Conservation (phyloP, 495 filamentous ascomycete genomes). For the Aspergillus coremiiformis region DNA sequence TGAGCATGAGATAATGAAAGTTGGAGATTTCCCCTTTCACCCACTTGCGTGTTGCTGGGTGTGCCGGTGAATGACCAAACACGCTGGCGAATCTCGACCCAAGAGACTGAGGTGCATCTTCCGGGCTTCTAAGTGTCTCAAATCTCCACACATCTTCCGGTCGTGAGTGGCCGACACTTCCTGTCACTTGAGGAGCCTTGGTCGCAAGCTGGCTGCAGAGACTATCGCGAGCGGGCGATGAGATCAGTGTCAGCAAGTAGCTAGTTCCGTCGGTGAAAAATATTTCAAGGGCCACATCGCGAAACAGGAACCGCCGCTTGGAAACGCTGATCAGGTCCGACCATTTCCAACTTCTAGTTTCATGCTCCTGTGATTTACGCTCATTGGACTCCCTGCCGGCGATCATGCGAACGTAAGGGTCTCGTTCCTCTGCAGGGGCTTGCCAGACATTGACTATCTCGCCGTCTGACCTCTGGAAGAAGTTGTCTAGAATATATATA, state of each 20-base stretch:
- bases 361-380: slow-evolving; percentile 57
- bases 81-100: slow-evolving; percentile 93
- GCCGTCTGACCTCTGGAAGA: slow-evolving; percentile 88
- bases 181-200: slow-evolving; percentile 70
- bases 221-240: slow-evolving; percentile 63
- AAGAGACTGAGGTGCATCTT: slow-evolving; percentile 74
- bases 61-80: slow-evolving; percentile 65
- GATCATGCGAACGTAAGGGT: slow-evolving; percentile 91
- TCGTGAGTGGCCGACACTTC: slow-evolving; percentile 42
- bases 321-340: slow-evolving; percentile 93
- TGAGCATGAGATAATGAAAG: slow-evolving; percentile 96
- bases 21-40: slow-evolving; percentile 92
- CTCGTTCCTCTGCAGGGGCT: slow-evolving; percentile 83
- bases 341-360: slow-evolving; percentile 88
- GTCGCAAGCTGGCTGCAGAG: slow-evolving; percentile 63
- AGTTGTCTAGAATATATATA: slow-evolving; percentile 89
- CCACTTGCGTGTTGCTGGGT: slow-evolving; percentile 86
- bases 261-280: slow-evolving; percentile 97
- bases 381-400: slow-evolving; percentile 66
- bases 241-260: slow-evolving; percentile 80
- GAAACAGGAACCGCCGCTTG: slow-evolving; percentile 88
- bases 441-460: slow-evolving; percentile 96
- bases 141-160: slow-evolving; percentile 77
- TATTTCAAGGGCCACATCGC: slow-evolving; percentile 88
- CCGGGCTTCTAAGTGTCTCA: slow-evolving; percentile 72